Base-by-base conservation (phyloP, 345 rosid species). In the Corchorus capsularis region DNA sequence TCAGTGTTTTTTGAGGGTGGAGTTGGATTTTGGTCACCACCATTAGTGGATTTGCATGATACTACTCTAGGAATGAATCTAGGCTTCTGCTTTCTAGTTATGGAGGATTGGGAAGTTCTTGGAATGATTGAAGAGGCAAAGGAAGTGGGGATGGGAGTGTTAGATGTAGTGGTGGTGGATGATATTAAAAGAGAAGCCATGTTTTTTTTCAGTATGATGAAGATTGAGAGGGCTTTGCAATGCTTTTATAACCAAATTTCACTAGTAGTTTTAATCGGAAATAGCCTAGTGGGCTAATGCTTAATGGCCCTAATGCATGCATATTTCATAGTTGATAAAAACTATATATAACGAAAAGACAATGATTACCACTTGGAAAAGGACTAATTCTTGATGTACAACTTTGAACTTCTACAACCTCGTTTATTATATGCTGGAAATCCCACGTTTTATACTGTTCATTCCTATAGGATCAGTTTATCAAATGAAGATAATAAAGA, bases 31-130 rank as follows among this genome's bases (percentile, higher is more conserved):
- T 76, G 49, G 19, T 75, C 59, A 39, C 43, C 62, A 45, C 52
- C 39, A 45, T 69, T 63, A 39, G 50, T 55, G 61, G 78, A 72
- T 70, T 76, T 80, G 86, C 86, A 84, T 45, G 79, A 56, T 4
- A 80, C 19, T 15, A 11, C 2, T 8, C 45, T 72, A 0, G 63
- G 16, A 37, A 20, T 39, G 19, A 1, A 10, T 15, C 0, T 16
- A 39, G 32, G 54, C 12, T 71, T 72, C 61, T 4, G 61, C 10
- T 56, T 82, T 72, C 67, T 27, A 46, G 27, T 3, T 57, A 55
- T 6, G 64, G 79, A 68, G 19, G 66, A 20, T 80, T 79, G 81
- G 39, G 83, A 70, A 50, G 77, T 8, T 16, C 43, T 81, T 20
- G 74, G 75, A 15, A 77, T 32, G 14, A 55, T 75, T 3, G 82